Conservation (phyloP, 164 flowering plant species). For the Pachysandra terminalis region DNA sequence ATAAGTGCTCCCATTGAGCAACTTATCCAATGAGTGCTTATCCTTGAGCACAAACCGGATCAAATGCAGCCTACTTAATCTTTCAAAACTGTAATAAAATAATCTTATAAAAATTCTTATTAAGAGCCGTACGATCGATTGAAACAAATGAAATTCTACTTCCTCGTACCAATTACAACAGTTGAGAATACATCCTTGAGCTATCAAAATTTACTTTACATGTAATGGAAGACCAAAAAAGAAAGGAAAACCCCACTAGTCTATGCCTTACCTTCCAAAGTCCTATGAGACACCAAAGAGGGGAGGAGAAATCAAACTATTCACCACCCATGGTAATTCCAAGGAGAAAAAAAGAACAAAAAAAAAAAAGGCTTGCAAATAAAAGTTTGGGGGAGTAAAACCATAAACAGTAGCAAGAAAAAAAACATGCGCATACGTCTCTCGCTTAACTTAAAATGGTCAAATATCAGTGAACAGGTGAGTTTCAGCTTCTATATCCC, state of each 20-base stretch:
- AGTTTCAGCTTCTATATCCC: slow-evolving; percentile 24
- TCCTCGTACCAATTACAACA: slow-evolving; percentile 51
- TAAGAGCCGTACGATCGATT: too few relatives aligned
- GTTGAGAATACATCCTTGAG: slow-evolving; percentile 23
- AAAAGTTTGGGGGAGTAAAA: too few relatives aligned
- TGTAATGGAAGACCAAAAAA: slow-evolving; percentile 20
- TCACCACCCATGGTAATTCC: background rate
- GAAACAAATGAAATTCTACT: slow-evolving; percentile 12
- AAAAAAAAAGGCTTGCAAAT: background rate
- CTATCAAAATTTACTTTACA: slow-evolving; percentile 60
- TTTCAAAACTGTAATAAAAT: too few relatives aligned
- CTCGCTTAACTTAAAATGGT: slow-evolving; percentile 27
- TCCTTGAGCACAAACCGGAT: too few relatives aligned
- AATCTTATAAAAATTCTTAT: too few relatives aligned
- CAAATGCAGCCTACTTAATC: too few relatives aligned
- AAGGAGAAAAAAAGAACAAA: too few relatives aligned
- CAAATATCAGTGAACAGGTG: slow-evolving; percentile 34
- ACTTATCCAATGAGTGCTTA: too few relatives aligned
- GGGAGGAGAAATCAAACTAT: slow-evolving; percentile 9
- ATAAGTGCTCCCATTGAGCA: too few relatives aligned
- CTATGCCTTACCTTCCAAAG: slow-evolving; percentile 38
- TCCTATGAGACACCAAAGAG: slow-evolving; percentile 20
- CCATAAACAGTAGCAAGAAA: slow-evolving; percentile 17
- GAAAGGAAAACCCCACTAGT: slow-evolving; percentile 27
- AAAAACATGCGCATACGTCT: slow-evolving; percentile 38